Evolutionary conservation across 768 basidiomycete genomes (phyloP).

Genomic region (Pleurotus ostreatus): DNA sequence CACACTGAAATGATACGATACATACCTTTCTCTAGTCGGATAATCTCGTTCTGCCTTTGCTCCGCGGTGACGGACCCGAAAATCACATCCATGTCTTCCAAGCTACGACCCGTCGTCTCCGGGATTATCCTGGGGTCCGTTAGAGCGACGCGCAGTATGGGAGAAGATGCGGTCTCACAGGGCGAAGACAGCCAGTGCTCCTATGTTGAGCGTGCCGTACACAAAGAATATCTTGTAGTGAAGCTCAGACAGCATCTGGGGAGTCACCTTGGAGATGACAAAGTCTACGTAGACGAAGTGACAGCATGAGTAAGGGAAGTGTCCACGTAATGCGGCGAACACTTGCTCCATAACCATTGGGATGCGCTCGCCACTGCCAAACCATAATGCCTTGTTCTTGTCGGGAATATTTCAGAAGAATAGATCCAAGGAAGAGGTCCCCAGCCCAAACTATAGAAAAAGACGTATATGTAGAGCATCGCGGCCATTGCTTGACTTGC

Average conservation of each 20-base stretch:
- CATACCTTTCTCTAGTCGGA: slow-evolving; percentile 36
- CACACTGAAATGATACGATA: too few species aligned
- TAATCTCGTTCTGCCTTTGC: slow-evolving; percentile 49
- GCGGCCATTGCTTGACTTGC: slow-evolving; percentile 81
- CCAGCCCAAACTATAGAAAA: slow-evolving; percentile 87
- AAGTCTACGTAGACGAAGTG: slow-evolving; percentile 43
- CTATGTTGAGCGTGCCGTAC: slow-evolving; percentile 71
- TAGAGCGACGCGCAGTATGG: background rate
- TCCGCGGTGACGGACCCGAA: slow-evolving; percentile 55
- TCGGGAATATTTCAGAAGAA: slow-evolving; percentile 84
- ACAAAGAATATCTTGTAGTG: slow-evolving; percentile 76
- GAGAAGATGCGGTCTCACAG: slow-evolving; percentile 35
- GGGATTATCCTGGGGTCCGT: slow-evolving; percentile 42
- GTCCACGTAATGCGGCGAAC: background rate
- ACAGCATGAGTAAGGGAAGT: background rate
- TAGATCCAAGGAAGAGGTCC: slow-evolving; percentile 56
- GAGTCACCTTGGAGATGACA: slow-evolving; percentile 71
- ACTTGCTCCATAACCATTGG: slow-evolving; percentile 80
- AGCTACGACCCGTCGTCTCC: slow-evolving; percentile 54
- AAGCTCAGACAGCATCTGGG: slow-evolving; percentile 52
- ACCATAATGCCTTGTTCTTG: slow-evolving; percentile 78
- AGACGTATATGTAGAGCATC: slow-evolving; percentile 82
- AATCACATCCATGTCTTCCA: slow-evolving; percentile 51
- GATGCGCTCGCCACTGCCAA: slow-evolving; percentile 69
- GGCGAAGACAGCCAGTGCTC: slow-evolving; percentile 64